Evolutionary conservation across 2,329 filamentous ascomycete genomes (phyloP).

Genomic region (Nemania sp.): DNA sequence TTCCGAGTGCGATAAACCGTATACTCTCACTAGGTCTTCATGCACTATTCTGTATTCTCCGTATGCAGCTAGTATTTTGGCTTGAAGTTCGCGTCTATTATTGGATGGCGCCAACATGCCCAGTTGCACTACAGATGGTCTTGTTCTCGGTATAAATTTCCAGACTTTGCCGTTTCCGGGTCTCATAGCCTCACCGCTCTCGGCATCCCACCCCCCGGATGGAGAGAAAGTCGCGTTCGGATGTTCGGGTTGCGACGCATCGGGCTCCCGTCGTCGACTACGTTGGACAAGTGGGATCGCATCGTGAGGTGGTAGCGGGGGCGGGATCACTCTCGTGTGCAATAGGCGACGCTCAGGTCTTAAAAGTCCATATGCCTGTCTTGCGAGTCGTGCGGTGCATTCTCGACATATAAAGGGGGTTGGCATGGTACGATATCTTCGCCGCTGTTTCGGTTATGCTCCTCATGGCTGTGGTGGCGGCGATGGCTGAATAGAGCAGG

Average conservation of each 20-base stretch:
- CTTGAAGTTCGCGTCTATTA: slow-evolving; percentile 35
- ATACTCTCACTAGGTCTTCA: slow-evolving; percentile 40
- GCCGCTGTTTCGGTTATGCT: slow-evolving; percentile 16
- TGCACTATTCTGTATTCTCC: slow-evolving; percentile 35
- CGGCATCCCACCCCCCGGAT: slow-evolving; percentile 9
- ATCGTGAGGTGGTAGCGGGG: slow-evolving; percentile 2
- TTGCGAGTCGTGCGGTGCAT: slow-evolving; percentile 46
- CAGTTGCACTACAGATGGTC: neutral
- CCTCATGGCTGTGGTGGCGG: slow-evolving; percentile 22
- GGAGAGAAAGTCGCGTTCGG: neutral
- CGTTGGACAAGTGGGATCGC: neutral
- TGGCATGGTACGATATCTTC: slow-evolving; percentile 44
- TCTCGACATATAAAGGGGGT: slow-evolving; percentile 48
- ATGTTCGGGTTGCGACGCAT: neutral
- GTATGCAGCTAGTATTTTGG: slow-evolving; percentile 40
- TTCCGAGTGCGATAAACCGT: slow-evolving; percentile 42
- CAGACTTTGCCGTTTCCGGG: slow-evolving; percentile 4
- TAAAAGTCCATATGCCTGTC: slow-evolving; percentile 5
- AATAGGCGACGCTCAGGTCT: neutral
- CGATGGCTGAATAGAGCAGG: neutral
- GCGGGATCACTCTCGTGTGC: slow-evolving; percentile 29
- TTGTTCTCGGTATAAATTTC: slow-evolving; percentile 28
- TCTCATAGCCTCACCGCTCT: neutral
- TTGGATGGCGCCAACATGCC: slow-evolving; percentile 8
- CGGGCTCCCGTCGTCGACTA: neutral